A percentile compares a stretch with the other conserved stretches of the same genome.
These are phyloP conservation scores for Gossypium bickii DNA, from an alignment of 345 rosid species.

Conservation along the genomic window DNA sequence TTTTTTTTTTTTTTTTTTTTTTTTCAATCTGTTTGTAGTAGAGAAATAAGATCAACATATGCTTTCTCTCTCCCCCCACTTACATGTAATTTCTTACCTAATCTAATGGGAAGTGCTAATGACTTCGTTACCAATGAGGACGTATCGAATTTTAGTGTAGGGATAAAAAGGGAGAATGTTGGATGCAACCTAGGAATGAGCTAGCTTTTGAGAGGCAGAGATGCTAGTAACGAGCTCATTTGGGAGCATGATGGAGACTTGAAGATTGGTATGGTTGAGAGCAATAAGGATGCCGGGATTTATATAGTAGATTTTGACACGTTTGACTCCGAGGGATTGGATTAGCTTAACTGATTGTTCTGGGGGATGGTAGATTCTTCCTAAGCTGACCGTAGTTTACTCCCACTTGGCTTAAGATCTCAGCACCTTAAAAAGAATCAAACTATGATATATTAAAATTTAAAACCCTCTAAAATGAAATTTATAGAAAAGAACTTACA, in stretches of 20 bases:
- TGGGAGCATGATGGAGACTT: constrained; percentile 70
- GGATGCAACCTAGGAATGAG: constrained; percentile 60
- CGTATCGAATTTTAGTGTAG: constrained; percentile 71
- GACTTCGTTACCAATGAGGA: constrained; percentile 88
- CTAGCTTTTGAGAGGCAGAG: constrained; percentile 36
- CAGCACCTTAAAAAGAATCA: constrained; percentile 30
- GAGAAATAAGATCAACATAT: too few relatives aligned
- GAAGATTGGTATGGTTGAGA: constrained; percentile 44
- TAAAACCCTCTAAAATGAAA: too few relatives aligned
- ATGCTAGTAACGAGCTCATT: constrained; percentile 56
- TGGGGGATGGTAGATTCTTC: constrained; percentile 61
- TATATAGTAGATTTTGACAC: constrained; percentile 79
- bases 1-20: too few relatives aligned
- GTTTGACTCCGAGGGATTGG: constrained; percentile 47
- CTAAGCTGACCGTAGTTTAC: constrained; percentile 76
- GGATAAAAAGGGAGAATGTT: constrained; percentile 58
- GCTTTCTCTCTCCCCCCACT: too few relatives aligned
- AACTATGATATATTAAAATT: background rate
- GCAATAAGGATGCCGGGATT: constrained; percentile 65
- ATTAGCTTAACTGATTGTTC: constrained; percentile 39
- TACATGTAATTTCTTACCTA: too few relatives aligned
- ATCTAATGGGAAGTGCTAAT: constrained; percentile 28
- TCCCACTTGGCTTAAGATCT: constrained; percentile 50
- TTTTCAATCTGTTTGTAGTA: too few relatives aligned
- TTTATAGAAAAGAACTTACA: too few relatives aligned